Conservation (phyloP, 1,284 basidiomycete species). For the Ustilago sp. region DNA sequence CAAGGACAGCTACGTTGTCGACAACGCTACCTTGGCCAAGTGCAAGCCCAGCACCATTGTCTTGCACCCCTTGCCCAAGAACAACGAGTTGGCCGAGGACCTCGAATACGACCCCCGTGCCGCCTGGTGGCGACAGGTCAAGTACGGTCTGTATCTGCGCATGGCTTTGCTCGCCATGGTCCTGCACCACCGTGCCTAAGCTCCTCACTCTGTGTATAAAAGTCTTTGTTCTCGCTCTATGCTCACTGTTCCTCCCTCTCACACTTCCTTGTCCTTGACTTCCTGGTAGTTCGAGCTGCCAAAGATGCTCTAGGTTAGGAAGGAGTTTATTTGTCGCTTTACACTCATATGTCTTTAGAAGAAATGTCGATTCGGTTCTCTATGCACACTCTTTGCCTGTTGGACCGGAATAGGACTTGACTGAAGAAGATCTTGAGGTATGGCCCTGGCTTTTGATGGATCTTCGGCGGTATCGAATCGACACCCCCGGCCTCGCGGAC, state of each 20-base stretch:
- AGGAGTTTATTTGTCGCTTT: background rate
- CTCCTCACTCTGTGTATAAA: background rate
- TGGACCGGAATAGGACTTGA: too few relatives aligned
- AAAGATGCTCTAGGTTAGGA: background rate
- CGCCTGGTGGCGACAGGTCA: conserved; percentile 98
- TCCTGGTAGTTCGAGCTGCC: conserved; percentile 15
- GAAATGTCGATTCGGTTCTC: conserved; percentile 13
- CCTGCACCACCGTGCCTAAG: conserved; percentile 37
- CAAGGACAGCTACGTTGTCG: conserved; percentile 91
- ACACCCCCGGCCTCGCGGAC: background rate
- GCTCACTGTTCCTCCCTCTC: background rate
- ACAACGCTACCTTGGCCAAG: conserved; percentile 89
- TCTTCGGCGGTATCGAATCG: background rate
- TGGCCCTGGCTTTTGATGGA: background rate
- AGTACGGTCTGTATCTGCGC: conserved; percentile 85
- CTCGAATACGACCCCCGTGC: conserved; percentile 96
- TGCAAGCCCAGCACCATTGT: conserved; percentile 98
- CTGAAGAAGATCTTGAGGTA: too few relatives aligned
- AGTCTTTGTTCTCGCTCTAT: conserved; percentile 1
- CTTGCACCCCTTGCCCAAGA: conserved; percentile 95
- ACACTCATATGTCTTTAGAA: conserved; percentile 8
- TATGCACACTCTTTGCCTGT: background rate
- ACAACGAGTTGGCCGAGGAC: conserved; percentile 97
- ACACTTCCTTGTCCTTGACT: background rate
- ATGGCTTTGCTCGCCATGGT: conserved; percentile 68